phyloP scores from a whole-genome alignment of 2,329 filamentous ascomycete species.

The Aspergillus transmontanensis region DNA sequence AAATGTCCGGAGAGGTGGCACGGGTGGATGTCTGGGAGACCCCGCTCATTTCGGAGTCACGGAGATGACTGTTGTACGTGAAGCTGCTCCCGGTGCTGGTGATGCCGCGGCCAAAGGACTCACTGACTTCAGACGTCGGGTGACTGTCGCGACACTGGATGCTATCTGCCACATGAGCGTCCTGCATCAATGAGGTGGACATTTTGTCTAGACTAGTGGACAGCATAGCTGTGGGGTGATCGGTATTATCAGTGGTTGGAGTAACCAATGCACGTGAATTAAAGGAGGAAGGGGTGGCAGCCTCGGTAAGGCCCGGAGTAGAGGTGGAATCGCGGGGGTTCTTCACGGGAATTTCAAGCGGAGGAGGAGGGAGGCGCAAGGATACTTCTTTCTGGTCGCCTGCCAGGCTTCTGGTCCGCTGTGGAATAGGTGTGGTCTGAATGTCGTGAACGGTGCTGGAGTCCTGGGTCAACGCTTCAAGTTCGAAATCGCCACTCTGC shows the following conservation, averaged over 20 bases:
- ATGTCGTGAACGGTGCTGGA: constrained; percentile 25
- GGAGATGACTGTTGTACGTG: constrained; percentile 71
- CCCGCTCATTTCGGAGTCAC: constrained; percentile 78
- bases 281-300: constrained; percentile 43
- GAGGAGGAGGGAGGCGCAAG: constrained; percentile 48
- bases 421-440: constrained; percentile 25
- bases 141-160: constrained; percentile 38
- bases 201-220: constrained; percentile 31
- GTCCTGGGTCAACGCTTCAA: constrained; percentile 60
- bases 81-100: constrained; percentile 78
- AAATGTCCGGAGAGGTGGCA: constrained; percentile 80
- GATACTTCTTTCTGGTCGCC: constrained; percentile 33
- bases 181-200: constrained; percentile 28
- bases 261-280: constrained; percentile 46
- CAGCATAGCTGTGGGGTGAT: constrained; percentile 29
- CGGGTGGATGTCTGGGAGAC: constrained; percentile 82
- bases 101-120: constrained; percentile 63
- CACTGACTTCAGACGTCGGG: constrained; percentile 33
- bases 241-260: constrained; percentile 31
- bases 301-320: constrained; percentile 41
- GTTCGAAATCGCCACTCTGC: constrained; percentile 86
- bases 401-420: constrained; percentile 17
- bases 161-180: constrained; percentile 26
- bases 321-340: constrained; percentile 34
- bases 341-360: constrained; percentile 45